Base-by-base conservation (phyloP, 169 alveolate genomes). In the Plasmodium malariae region DNA sequence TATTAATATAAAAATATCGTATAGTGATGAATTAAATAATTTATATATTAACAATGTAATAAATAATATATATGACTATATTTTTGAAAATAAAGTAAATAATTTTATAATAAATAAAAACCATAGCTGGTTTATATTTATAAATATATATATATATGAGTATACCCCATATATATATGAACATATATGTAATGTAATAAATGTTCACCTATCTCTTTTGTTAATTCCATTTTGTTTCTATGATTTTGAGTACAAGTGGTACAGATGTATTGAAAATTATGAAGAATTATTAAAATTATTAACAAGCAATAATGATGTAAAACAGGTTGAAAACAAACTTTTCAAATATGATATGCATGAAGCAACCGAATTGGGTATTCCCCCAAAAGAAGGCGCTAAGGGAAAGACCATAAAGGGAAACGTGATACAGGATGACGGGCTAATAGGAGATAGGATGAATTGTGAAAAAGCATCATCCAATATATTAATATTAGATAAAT, bases 91-190 rank as follows among this genome's bases (percentile, higher is more conserved):
- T 43, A 70, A 69, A 70, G 36, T 17, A 48, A 86, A 86, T 70
- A 48, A 70, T 69, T 28, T 86, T 21, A 37, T 24, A 30, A 86
- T 86, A 55, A 24, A 70, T 69, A 86, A 86, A 62, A 86, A 55
- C n/a, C 68, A 86, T 28, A 63, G 34, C 6, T 86, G 92, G 92
- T 49, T 37, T 54, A 45, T 86, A n/a, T 69, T 69, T 68, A 86
- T 86, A 55, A 86, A 86, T 86, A 86, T 86, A 21, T 86, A 70
- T 63, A 59, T 86, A 37, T 86, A 86, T 70, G 87, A 70, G 51
- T 86, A 86, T 32, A 86, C 92, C 5, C 92, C 92, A 55, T 86
- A 69, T 86, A 86, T 86, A 69, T 86, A 86, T 70, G 92, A 86
- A 49, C 92, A 86, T 40, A 70, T 86, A 11, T 69, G 86, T 48